Conservation (phyloP, 495 filamentous ascomycete genomes). For the Penicillium steckii region DNA sequence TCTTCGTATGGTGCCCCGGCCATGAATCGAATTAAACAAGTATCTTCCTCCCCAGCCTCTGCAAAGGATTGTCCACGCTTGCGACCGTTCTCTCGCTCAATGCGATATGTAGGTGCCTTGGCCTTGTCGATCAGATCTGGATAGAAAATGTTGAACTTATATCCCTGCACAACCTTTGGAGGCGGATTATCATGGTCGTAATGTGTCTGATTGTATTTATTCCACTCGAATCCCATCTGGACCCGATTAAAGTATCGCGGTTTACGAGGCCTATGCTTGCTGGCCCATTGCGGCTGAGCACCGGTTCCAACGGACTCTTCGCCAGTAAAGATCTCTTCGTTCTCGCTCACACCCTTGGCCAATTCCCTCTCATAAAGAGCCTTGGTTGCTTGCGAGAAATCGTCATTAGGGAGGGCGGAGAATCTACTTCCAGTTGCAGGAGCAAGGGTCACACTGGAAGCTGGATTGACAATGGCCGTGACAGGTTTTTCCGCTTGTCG, state of each 20-base stretch:
- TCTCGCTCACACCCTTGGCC: slow-evolving; percentile 85
- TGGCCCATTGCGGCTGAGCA: slow-evolving; percentile 75
- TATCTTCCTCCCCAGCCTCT: slow-evolving; percentile 96
- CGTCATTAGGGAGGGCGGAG: slow-evolving; percentile 70
- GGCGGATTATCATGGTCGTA: slow-evolving; percentile 99
- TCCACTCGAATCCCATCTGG: slow-evolving; percentile 99
- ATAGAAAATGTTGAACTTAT: slow-evolving; percentile 99
- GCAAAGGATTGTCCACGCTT: slow-evolving; percentile 90
- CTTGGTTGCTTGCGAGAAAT: slow-evolving; percentile 89
- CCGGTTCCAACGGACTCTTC: slow-evolving; percentile 76
- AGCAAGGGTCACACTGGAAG: slow-evolving; percentile 29
- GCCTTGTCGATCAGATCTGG: slow-evolving; percentile 96
- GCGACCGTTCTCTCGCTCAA: slow-evolving; percentile 87
- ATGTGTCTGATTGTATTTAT: slow-evolving; percentile 99
- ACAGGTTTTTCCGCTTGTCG: slow-evolving; percentile 50
- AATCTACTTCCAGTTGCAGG: slow-evolving; percentile 64
- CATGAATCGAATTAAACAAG: slow-evolving; percentile 93
- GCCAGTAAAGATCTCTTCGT: slow-evolving; percentile 93
- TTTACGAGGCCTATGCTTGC: slow-evolving; percentile 88
- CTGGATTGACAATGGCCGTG: slow-evolving; percentile 25
- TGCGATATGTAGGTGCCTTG: slow-evolving; percentile 91
- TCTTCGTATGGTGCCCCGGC: slow-evolving; percentile 97
- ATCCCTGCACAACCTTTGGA: slow-evolving; percentile 96
- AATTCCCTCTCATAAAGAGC: slow-evolving; percentile 91
- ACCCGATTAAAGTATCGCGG: slow-evolving; percentile 97